phyloP scores from a whole-genome alignment of 2,329 filamentous ascomycete genomes.

The Rhynchosporium graminicola region DNA sequence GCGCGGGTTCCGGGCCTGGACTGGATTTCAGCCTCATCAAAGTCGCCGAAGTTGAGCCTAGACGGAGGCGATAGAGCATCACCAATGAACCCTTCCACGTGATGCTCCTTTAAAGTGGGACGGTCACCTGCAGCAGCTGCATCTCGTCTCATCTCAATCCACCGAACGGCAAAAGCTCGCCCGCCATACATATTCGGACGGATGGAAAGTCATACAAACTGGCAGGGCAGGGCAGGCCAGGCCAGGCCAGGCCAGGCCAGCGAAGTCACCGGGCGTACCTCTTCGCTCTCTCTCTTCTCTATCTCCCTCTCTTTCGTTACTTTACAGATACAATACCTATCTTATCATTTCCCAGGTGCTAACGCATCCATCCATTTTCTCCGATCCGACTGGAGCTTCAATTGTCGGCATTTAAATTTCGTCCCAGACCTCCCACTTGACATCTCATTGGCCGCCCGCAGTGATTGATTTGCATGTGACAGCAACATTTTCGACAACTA shows the following conservation, averaged over 20 bases:
- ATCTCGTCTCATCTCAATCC: background rate
- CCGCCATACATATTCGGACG: conserved; percentile 9
- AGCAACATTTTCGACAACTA: conserved; percentile 5
- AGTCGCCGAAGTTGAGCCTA: background rate
- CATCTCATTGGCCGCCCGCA: background rate
- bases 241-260: background rate
- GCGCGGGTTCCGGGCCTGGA: background rate
- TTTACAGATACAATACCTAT: background rate
- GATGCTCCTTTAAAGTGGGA: background rate
- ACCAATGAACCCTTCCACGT: background rate
- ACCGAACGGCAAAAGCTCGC: conserved; percentile 9
- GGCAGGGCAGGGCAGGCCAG: background rate
- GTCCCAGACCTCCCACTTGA: too few species aligned
- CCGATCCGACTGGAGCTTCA: too few species aligned
- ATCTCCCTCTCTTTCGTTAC: background rate
- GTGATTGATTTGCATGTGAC: conserved; percentile 29
- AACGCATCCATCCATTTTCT: too few species aligned
- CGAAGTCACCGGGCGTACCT: conserved; percentile 11
- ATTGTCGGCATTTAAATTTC: too few species aligned
- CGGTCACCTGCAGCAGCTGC: too few species aligned
- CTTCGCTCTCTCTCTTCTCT: background rate
- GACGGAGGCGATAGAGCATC: too few species aligned
- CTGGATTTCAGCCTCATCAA: conserved; percentile 8
- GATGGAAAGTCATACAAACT: conserved; percentile 13
- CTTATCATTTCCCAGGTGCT: too few species aligned